A percentile compares a stretch with the other conserved stretches of the same genome.
These are phyloP conservation scores for Aquanectria penicillioides DNA, from an alignment of 2,329 filamentous ascomycete genomes.

Conservation along the genomic window DNA sequence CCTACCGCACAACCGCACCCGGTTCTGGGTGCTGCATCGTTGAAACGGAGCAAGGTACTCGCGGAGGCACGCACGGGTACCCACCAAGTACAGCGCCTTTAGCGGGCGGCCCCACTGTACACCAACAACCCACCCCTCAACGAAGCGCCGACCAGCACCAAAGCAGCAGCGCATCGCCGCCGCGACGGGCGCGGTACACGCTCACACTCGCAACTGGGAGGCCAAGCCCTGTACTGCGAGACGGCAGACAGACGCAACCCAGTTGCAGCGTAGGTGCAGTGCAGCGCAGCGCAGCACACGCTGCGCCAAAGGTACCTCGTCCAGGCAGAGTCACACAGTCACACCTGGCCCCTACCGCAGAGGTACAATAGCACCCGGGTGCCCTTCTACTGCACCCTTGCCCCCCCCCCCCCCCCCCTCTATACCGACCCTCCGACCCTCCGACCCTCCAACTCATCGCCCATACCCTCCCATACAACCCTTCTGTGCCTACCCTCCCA, in stretches of 20 bases:
- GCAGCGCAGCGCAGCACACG: no score
- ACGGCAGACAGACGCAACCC: conserved; percentile 9
- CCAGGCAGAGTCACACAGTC: neutral
- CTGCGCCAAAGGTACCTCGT: neutral
- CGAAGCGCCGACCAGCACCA: conserved; percentile 1
- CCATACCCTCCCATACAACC: conserved; percentile 13
- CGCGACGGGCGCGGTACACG: conserved; percentile 9
- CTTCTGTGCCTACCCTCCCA: conserved; percentile 9
- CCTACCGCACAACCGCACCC: no score
- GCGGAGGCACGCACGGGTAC: no score
- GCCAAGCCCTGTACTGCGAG: no score
- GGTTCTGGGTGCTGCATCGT: no score
- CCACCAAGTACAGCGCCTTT: conserved; percentile 1
- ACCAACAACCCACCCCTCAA: neutral
- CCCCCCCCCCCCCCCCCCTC: neutral
- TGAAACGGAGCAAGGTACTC: no score
- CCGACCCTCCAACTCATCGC: conserved; percentile 10
- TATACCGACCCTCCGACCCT: conserved; percentile 7
- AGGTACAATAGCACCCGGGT: conserved; percentile 6
- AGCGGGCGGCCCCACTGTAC: conserved; percentile 8
- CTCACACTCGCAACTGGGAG: neutral
- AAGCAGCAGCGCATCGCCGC: conserved; percentile 6
- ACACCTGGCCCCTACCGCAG: conserved; percentile 6
- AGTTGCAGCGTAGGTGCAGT: no score
- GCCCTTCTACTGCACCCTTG: neutral